Evolutionary conservation across 257 asterid genomes (phyloP).

Genomic region (Cynanchum wilfordii): DNA sequence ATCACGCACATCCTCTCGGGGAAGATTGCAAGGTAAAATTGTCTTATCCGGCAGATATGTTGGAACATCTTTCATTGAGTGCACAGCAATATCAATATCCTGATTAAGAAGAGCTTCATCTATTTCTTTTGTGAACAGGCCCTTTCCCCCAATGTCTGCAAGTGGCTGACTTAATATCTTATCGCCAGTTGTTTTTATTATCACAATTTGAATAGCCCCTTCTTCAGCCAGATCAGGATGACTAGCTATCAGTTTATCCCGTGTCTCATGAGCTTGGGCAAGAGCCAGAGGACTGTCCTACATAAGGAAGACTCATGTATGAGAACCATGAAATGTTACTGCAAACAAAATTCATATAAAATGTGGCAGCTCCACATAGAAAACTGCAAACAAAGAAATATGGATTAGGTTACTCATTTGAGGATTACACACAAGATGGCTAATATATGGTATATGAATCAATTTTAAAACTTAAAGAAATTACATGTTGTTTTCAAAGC

Average conservation of each 20-base stretch:
- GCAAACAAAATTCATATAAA: background rate
- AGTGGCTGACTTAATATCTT: slow-evolving; percentile 85
- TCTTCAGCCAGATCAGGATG: slow-evolving; percentile 89
- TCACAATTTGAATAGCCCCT: slow-evolving; percentile 78
- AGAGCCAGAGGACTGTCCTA: slow-evolving; percentile 95
- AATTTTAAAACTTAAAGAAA: background rate
- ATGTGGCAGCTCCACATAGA: background rate
- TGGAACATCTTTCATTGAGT: slow-evolving; percentile 98
- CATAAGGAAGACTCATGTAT: slow-evolving; percentile 26
- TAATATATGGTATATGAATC: background rate
- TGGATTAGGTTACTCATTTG: background rate
- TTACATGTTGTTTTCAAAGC: background rate
- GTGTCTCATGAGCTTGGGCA: slow-evolving; percentile 95
- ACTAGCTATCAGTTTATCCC: slow-evolving; percentile 58
- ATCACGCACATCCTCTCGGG: slow-evolving; percentile 94
- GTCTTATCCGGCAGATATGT: slow-evolving; percentile 84
- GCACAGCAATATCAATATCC: slow-evolving; percentile 93
- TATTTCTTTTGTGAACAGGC: slow-evolving; percentile 90
- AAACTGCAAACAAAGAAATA: background rate
- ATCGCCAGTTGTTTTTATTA: slow-evolving; percentile 93
- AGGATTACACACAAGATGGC: background rate
- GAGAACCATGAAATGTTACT: slow-evolving; percentile 9
- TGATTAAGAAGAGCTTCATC: slow-evolving; percentile 88
- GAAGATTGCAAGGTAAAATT: slow-evolving; percentile 88
- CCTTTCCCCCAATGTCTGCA: slow-evolving; percentile 99